Evolutionary conservation across 176 grass and related monocot genomes (phyloP).

Genomic region (Carex myosuroides): DNA sequence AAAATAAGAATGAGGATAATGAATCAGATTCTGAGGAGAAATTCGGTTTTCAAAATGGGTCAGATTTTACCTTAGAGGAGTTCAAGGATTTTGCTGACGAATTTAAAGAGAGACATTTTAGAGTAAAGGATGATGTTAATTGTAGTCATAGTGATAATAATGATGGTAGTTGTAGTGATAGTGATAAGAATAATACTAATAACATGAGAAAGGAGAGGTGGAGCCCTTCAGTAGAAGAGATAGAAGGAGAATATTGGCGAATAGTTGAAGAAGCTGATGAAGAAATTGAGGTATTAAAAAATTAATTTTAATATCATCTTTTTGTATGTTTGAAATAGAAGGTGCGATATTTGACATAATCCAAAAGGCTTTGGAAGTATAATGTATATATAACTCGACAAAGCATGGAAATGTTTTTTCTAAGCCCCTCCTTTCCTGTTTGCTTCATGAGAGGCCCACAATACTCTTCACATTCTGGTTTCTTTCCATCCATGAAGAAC

Average conservation of each 20-base stretch:
- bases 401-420: background rate
- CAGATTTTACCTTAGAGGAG: constrained; percentile 68
- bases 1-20: constrained; percentile 25
- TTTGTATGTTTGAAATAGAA: constrained; percentile 1
- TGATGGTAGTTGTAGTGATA: constrained; percentile 10
- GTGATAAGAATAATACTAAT: constrained; percentile 6
- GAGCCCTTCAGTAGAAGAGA: constrained; percentile 67
- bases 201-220: constrained; percentile 31
- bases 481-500: background rate
- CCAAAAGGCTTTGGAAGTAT: background rate
- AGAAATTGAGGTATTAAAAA: constrained; percentile 68
- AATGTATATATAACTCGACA: background rate
- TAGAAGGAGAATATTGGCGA: constrained; percentile 97
- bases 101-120: constrained; percentile 79
- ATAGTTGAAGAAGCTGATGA: constrained; percentile 74
- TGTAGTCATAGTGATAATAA: constrained; percentile 46
- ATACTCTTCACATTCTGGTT: background rate
- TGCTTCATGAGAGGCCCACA: background rate
- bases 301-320: background rate
- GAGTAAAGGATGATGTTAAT: constrained; percentile 41
- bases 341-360: background rate
- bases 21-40: constrained; percentile 55
- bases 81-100: constrained; percentile 61
- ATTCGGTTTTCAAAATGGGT: constrained; percentile 94
- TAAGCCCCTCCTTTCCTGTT: background rate